Conservation (phyloP, 805 yeast genomes). For the Sugiyamaella americana region DNA sequence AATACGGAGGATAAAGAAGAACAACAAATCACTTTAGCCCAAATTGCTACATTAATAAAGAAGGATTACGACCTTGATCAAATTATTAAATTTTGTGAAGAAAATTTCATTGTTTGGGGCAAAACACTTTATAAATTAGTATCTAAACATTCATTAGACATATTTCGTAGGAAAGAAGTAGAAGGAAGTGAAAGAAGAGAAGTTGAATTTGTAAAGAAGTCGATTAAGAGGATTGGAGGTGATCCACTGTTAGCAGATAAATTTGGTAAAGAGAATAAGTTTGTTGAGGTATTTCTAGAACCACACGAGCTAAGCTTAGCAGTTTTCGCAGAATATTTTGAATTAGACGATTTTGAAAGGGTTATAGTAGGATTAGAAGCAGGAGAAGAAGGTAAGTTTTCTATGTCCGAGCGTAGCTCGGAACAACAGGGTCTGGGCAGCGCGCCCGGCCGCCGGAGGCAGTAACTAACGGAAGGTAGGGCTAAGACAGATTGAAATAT, state of each 20-base stretch:
- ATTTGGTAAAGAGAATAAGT: too few species aligned
- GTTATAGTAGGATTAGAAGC: too few species aligned
- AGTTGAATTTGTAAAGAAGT: neutral
- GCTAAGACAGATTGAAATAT: neutral
- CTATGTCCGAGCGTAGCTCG: too few species aligned
- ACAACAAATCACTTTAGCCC: neutral
- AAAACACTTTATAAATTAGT: neutral
- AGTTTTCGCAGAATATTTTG: neutral
- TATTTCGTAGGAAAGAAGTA: neutral
- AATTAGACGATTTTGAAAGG: neutral
- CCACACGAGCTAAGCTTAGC: neutral
- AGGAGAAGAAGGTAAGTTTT: too few species aligned
- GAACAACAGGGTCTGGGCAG: too few species aligned
- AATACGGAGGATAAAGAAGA: neutral
- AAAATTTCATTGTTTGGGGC: neutral
- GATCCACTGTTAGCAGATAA: neutral
- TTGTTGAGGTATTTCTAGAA: neutral
- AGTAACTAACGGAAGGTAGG: constrained; percentile 1
- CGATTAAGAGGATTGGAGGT: too few species aligned
- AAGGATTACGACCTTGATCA: neutral
- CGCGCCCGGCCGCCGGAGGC: too few species aligned
- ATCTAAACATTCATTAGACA: neutral
- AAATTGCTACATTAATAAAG: neutral
- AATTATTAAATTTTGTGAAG: neutral
- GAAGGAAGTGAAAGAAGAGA: neutral